Conservation (phyloP, 148 eudicot genomes). For the Polygonum maritimum region DNA sequence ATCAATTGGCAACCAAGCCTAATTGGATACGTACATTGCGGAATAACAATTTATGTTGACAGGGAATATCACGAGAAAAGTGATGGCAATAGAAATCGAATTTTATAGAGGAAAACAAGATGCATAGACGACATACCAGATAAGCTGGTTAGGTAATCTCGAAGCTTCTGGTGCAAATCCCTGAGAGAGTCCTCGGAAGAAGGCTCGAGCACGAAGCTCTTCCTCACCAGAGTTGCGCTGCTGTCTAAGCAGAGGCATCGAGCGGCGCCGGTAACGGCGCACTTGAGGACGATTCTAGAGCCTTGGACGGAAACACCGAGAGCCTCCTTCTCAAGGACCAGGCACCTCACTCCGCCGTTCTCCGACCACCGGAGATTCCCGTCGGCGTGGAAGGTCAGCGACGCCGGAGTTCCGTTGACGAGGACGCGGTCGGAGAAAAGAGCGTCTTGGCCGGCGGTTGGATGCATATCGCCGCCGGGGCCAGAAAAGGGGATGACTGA, state of each 20-base stretch:
- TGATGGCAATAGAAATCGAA: not conserved
- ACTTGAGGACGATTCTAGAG: slow-evolving; percentile 37
- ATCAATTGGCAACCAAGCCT: too few species aligned
- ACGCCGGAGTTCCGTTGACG: slow-evolving; percentile 29
- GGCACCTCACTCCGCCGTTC: slow-evolving; percentile 22
- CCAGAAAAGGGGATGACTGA: not conserved
- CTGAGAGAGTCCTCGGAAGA: slow-evolving; percentile 22
- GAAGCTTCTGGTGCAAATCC: slow-evolving; percentile 41
- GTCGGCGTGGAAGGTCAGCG: slow-evolving; percentile 31
- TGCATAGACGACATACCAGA: not conserved
- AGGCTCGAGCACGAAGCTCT: slow-evolving; percentile 40
- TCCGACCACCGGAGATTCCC: slow-evolving; percentile 55
- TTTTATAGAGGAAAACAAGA: not conserved
- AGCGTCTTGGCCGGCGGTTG: slow-evolving; percentile 6
- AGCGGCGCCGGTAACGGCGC: slow-evolving; percentile 22
- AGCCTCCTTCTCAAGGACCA: slow-evolving; percentile 53
- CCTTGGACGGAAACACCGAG: slow-evolving; percentile 52
- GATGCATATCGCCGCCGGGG: slow-evolving; percentile 15
- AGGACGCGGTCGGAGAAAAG: slow-evolving; percentile 39
- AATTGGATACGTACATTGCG: not conserved
- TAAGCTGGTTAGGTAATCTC: slow-evolving; percentile 20
- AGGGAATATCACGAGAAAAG: not conserved
- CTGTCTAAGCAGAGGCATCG: slow-evolving; percentile 26
- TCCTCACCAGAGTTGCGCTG: slow-evolving; percentile 25
- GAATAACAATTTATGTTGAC: not conserved